Base-by-base conservation (phyloP, 75 land plant genomes). In the Sequoiadendron giganteum region DNA sequence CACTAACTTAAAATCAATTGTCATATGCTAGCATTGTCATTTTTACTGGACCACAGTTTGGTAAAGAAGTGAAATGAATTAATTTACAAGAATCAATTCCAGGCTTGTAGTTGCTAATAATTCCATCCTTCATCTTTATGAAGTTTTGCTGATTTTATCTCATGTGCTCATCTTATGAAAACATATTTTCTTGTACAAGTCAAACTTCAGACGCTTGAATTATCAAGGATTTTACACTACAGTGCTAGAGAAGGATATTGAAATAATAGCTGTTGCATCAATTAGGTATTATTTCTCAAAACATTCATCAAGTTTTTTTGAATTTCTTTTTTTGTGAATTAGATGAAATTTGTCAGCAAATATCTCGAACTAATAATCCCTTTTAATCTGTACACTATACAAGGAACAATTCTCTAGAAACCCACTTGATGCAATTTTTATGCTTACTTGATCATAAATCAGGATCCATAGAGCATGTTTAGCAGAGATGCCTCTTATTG, bases 401-500 rank as follows among this genome's bases (percentile, higher is more conserved):
- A 48, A 52, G 61, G 21, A 32, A 49, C 54, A 19, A 85, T n/a
- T 48, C 15, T 32, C 30, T 34, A 48, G 86, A 16, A 21, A 8
- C 86, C 7, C 28, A 45, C 54, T 19, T 48, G 14, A 65, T 43
- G 49, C 48, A 21, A n/a, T 39, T 83, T 83, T 38, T 45, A 42
- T 45, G 49, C 8, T n/a, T 14, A 25, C 36, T 36, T 18, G 25
- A 48, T 14, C 38, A 34, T 61, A 78, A 6, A 38, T 28, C 88
- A 96, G 97, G 85, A 90, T 96, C 49, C 96, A 94, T 92, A 96
- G 97, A 38, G 87, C 88, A 10, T 78, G 88, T 77, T 88, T 95
- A 75, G 97, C 97, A 39, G 97, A 96, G 88, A 96, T 96, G 96
- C 97, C 97, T 45, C 92, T 93, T 52, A 95, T 96, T 93, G 97